phyloP scores from a whole-genome alignment of 495 filamentous ascomycete species.

The Penicillium crystallinum region DNA sequence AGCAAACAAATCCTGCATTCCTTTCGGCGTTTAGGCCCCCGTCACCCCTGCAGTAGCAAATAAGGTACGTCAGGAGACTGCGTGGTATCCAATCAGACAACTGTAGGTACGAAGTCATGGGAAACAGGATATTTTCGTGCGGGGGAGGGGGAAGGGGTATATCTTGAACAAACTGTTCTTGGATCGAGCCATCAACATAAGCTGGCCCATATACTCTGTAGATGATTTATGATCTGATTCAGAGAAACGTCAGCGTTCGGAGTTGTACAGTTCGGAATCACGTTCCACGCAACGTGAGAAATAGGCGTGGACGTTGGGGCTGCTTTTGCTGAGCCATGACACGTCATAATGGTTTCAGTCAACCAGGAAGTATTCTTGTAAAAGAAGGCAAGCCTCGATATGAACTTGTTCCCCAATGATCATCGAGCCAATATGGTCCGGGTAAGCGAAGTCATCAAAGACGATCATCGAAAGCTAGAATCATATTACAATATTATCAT shows the following conservation, averaged over 20 bases:
- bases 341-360: conserved; percentile 3
- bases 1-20: not conserved
- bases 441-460: conserved; percentile 18
- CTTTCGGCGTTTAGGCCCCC: not conserved
- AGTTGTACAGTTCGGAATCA: conserved; percentile 1
- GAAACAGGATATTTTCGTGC: not conserved
- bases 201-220: not conserved
- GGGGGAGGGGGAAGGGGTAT: no score
- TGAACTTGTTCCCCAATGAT: not conserved
- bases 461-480: conserved; percentile 59
- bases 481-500: conserved; percentile 51
- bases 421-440: conserved; percentile 11
- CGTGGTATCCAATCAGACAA: not conserved
- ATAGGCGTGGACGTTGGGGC: not conserved
- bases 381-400: not conserved
- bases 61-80: not conserved
- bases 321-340: not conserved
- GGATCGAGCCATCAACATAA: no score
- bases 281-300: not conserved
- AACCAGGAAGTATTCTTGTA: not conserved
- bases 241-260: not conserved
- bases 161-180: no score
- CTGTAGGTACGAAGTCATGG: not conserved
- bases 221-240: not conserved
- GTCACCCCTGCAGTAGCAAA: not conserved